Evolutionary conservation across 2,329 filamentous ascomycete species (phyloP), one percentile per base, ranked within the genome.

Genomic region (Triangularia verruculosa): DNA sequence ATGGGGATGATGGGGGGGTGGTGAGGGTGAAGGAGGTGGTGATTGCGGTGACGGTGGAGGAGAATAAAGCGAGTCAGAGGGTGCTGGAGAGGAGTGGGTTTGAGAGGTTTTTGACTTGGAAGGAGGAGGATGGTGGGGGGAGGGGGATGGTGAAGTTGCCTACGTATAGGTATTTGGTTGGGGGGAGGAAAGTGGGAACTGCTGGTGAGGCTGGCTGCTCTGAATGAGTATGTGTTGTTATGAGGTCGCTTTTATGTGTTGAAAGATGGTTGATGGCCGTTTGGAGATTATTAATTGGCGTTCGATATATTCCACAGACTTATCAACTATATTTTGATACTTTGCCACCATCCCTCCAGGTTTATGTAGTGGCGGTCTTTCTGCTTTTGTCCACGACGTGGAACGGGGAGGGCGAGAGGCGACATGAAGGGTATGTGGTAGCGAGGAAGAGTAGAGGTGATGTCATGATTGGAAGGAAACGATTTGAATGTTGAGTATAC

Each of bases 81-180:
- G 83, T 91, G 7, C 67, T 90, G 61, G 69, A 72, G 56, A 89
- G 88, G 70, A 74, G 71, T 13, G 86, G 86, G 0, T 86, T 89
- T 66, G 74, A 75, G 68, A 69, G 78, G 39, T 78, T 79, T 52
- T 78, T 79, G 68, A 73, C 67, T 25, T 83, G 77, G 75, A 67
- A 70, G 32, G 76, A 75, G 56, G 61, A 3, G 72, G 62, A 66
- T 5, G 72, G 76, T 64, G 25, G 66, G 11, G 52, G 61, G 6
- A 43, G 34, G 61, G 57, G 59, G 34, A 28, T 47, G 4, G 59
- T 58, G 43, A 57, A 55, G 32, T 22, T 75, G 66, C 64, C 63
- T n/a, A 54, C 66, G 15, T 73, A 66, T 61, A 64, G 71, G 57
- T 71, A 67, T 39, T 69, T 71, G 13, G 63, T 54, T 24, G 51